Evolutionary conservation across 2,329 filamentous ascomycete species (phyloP).

Genomic region (Dactylonectria estremocensis): DNA sequence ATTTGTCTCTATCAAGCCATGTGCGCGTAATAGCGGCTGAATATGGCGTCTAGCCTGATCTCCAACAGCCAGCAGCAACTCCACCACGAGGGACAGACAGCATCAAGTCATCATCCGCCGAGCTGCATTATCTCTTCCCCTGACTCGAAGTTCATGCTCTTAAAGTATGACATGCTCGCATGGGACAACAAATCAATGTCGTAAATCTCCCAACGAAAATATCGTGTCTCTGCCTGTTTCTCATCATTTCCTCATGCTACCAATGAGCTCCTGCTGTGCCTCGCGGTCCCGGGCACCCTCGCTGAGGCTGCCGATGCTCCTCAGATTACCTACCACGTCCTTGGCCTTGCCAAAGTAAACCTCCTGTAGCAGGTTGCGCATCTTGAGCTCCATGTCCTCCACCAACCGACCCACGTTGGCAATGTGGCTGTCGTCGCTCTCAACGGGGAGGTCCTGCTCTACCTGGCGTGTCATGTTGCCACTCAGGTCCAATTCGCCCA

Average conservation of each 20-base stretch:
- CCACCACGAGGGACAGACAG: neutral
- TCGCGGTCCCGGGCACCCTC: slow-evolving; percentile 88
- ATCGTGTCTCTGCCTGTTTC: slow-evolving; percentile 3
- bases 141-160: slow-evolving; percentile 13
- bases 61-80: slow-evolving; percentile 6
- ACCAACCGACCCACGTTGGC: slow-evolving; percentile 94
- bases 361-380: slow-evolving; percentile 97
- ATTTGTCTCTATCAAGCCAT: slow-evolving; percentile 22
- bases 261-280: slow-evolving; percentile 90
- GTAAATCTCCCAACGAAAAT: slow-evolving; percentile 7
- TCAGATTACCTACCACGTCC: slow-evolving; percentile 95
- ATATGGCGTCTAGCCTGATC: slow-evolving; percentile 20
- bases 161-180: slow-evolving; percentile 12
- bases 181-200: slow-evolving; percentile 33
- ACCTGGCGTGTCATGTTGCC: slow-evolving; percentile 99
- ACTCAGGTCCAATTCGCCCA: slow-evolving; percentile 91
- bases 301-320: slow-evolving; percentile 87
- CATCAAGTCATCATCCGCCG: slow-evolving; percentile 7
- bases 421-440: slow-evolving; percentile 93
- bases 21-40: slow-evolving; percentile 8
- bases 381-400: slow-evolving; percentile 99
- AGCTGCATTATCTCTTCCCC: slow-evolving; percentile 1
- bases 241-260: slow-evolving; percentile 66
- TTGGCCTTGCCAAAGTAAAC: slow-evolving; percentile 99
- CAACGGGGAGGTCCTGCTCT: slow-evolving; percentile 90